Base-by-base conservation (phyloP, 495 filamentous ascomycete species). In the Acidiella bohemica region DNA sequence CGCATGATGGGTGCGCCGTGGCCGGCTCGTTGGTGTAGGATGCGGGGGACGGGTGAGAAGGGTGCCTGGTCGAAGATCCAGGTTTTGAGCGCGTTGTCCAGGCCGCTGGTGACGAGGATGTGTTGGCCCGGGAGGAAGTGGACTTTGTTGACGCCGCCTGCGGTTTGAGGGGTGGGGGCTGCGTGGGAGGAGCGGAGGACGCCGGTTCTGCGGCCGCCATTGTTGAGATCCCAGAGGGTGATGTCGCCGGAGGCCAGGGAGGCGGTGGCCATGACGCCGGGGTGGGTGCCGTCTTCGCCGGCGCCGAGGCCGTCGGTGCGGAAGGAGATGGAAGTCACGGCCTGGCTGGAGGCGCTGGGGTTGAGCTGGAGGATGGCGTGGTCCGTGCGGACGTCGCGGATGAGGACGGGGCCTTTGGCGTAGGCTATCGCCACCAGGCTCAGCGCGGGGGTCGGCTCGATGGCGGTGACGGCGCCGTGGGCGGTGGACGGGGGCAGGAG, bases 1-100 rank as follows among this genome's bases (percentile, higher is more conserved):
- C 70, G 70, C 20, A 75, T 88, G 35, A 95, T 74, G 0, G 85
- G 76, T 7, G 76, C 86, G 7, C 86, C 82, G 56, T 99, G 90
- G 5, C 90, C 92, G 42, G 77, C 80, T 31, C 90, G 73, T 30
- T 68, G 70, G 54, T 95, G 92, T 28, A 96, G 66, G 16, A 82
- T 78, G 23, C 85, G 72, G 7, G 90, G 90, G 23, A 84, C 70
- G 0, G 84, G 75, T 1, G 81, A 85, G 57, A 86, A 87, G 3
- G 84, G 83, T 2, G 76, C 76, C 43, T 87, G 76, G 53, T 93
- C 84, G 48, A 95, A 92, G 44, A 93, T 87, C 87, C 87, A 95
- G 3, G 80, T 84, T 56, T 84, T 93, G 28, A 99, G 63, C 23
- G 84, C 81, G 58, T 99, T 99, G 58, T 99, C 90, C 24, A 81